Base-by-base conservation (phyloP, 2,329 filamentous ascomycete species). In the Neonectria hederae region DNA sequence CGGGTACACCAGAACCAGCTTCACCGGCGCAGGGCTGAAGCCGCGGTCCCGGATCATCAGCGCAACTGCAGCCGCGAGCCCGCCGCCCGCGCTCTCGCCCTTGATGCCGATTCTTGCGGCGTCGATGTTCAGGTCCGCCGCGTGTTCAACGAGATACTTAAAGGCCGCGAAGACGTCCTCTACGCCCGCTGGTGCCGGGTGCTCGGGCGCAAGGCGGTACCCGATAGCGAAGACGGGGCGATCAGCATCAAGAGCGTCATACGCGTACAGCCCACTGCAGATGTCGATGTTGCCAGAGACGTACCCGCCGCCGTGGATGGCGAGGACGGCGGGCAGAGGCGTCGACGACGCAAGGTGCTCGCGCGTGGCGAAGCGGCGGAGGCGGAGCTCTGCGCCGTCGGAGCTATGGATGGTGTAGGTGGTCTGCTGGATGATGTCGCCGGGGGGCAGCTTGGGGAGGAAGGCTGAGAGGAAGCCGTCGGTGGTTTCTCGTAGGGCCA, bases 201-300 rank as follows among this genome's bases (percentile, higher is more conserved):
- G 24, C 54, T 73, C 68, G 2, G 68, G 71, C 10, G 71, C 68
- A 26, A 72, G 63, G 3, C 69, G 71, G 22, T 72, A 73, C 11
- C 62, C 66, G 32, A 73, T 52, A 3, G 60, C 66, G 56, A 73
- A 73, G 2, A 71, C 32, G 3, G 66, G 63, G 9, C 64, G 69
- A 2, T 53, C 60, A 1, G 24, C 46, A 6, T 43, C 49, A 10
- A 71, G 40, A 1, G 54, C 63, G 17, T 43, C 43, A 8, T 38
- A 46, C 6, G 61, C 59, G 2, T 55, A 52, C 0, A 65, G 5
- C 5, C 70, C 68, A 5, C 40, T 52, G 2, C 53, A 61, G 1
- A 42, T 26, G 0, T 69, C 67, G 3, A 69, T 54, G 2, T 17
- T 57, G 1, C 61, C 69, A 0, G 65, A 62, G 30, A 72, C 32